Base-by-base conservation (phyloP, 1,139 yeast species). In the Candida gigantensis region DNA sequence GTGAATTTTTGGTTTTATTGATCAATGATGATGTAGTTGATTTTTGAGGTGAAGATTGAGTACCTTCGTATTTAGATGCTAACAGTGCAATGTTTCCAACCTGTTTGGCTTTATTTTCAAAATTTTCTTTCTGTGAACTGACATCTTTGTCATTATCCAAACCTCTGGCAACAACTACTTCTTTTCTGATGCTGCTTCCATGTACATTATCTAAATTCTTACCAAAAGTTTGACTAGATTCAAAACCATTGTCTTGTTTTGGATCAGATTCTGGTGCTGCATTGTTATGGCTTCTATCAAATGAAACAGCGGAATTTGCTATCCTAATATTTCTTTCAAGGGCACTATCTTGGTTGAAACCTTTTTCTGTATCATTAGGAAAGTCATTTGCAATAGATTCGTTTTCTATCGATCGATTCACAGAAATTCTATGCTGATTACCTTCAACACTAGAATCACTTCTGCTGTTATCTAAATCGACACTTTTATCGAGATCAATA, bases 21-120 rank as follows among this genome's bases (percentile, higher is more conserved):
- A 55, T 53, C 2, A 50, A 42, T n/a, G n/a, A n/a, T n/a, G n/a
- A n/a, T 7, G 50, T 34, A 16, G 50, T 43, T 11, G 57, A 46
- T 13, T 12, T 24, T 19, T 25, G 17, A 2, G 53, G 42, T 12
- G 43, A 34, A n/a, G 35, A 24, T 11, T 39, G 16, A 19, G 25
- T 31, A 18, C 32, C 43, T 35, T 45, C 50, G 34, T 45, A 43
- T 38, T 42, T 51, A 4, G 53, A 46, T 8, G 52, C 42, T 33
- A 48, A 35, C 28, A 25, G 33, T 6, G 30, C 34, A 27, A 35
- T 33, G 21, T 10, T 30, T 16, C 32, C 25, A 20, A 24, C 26
- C 18, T 24, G 26, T n/a, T 23, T 23, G 3, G 13, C 13, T 23
- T 23, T 5, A 4, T 6, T n/a, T 17, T 30, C 25, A 16, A 15